Base-by-base conservation (phyloP, 2,329 filamentous ascomycete species). In the Pseudocercospora pini-densiflorae region DNA sequence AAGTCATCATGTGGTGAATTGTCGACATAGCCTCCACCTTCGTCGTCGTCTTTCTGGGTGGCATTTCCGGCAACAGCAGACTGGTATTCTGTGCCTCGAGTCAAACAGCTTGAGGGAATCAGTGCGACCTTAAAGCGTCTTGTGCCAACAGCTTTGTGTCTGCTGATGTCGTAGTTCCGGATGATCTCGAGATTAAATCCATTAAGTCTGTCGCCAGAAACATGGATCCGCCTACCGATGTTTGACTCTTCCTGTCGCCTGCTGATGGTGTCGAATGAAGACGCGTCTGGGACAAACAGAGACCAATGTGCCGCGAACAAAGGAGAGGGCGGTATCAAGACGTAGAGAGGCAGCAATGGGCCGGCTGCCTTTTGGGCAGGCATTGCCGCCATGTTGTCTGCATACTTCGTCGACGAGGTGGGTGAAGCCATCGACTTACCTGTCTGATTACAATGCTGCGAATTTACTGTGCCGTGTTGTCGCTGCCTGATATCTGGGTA, bases 291-390 rank as follows among this genome's bases (percentile, higher is more conserved):
- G 5, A 71, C 23, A 53, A 64, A 71, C 45, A 71, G 59, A 19
- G 69, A 70, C 69, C 67, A 69, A 65, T 71, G 67, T 29, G 69
- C 67, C 57, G 69, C 69, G 55, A 71, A 69, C 45, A 71, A 67
- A 5, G 69, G 62, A n/a, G 64, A 68, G n/a, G 69, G 69, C 14
- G 69, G 69, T 29, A 71, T 61, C 24, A 69, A 54, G 24, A 71
- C 59, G 59, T 71, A 68, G 24, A 71, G n/a, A 24, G 51, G 31
- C 31, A 33, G 29, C 8, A 9, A 5, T 6, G 29, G 29, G 1
- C 4, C 10, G 31, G 12, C 31, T 33, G 8, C 31, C 5, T 10
- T 10, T 33, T 33, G 31, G 31, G 31, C 31, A 2, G 31, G 31
- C 31, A 33, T 33, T 33, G 31, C 31, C 31, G 31, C 31, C 10